A percentile compares a stretch with the other conserved stretches of the same genome.
Conservation (phyloP, 371 early-diverging fungal species). For the Lichtheimia ramosa region DNA sequence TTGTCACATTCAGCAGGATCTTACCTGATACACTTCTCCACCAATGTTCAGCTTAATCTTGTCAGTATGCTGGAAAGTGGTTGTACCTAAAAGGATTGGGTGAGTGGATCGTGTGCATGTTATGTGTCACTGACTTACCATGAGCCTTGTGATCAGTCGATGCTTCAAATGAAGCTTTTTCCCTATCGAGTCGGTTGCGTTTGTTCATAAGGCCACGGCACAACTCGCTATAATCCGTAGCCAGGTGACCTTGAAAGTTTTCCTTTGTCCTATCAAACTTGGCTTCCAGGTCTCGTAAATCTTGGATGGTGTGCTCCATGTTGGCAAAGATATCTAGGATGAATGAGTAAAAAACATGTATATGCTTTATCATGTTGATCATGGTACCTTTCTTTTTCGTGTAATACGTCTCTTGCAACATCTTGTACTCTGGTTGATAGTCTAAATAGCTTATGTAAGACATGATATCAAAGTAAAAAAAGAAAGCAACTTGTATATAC, state of each 20-base stretch:
- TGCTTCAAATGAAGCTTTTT: slow-evolving; percentile 13
- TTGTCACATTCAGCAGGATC: too few relatives aligned
- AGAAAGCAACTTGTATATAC: neutral
- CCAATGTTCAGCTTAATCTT: slow-evolving; percentile 42
- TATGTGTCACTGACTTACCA: neutral
- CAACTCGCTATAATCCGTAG: slow-evolving; percentile 26
- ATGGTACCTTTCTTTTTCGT: slow-evolving; percentile 20
- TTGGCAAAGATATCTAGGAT: slow-evolving; percentile 25
- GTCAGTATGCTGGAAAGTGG: slow-evolving; percentile 18
- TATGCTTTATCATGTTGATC: neutral
- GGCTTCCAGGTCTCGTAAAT: slow-evolving; percentile 25
- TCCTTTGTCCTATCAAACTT: slow-evolving; percentile 23
- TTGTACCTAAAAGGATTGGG: slow-evolving; percentile 4
- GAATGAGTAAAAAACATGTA: too few relatives aligned
- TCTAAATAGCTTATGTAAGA: slow-evolving; percentile 8
- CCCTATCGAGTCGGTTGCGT: slow-evolving; percentile 16
- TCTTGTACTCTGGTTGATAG: slow-evolving; percentile 29
- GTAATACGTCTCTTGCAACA: slow-evolving; percentile 31
- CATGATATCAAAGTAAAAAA: neutral
- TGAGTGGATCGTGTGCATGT: too few relatives aligned
- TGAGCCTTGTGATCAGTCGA: slow-evolving; percentile 11
- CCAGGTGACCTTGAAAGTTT: slow-evolving; percentile 21
- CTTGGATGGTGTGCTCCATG: slow-evolving; percentile 24
- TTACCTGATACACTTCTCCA: slow-evolving; percentile 36
- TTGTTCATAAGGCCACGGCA: slow-evolving; percentile 22